A percentile compares a stretch with the other conserved stretches of the same genome.
Evolutionary conservation across 1,284 basidiomycete genomes (phyloP).

Genomic region (Coriolopsis trogii): DNA sequence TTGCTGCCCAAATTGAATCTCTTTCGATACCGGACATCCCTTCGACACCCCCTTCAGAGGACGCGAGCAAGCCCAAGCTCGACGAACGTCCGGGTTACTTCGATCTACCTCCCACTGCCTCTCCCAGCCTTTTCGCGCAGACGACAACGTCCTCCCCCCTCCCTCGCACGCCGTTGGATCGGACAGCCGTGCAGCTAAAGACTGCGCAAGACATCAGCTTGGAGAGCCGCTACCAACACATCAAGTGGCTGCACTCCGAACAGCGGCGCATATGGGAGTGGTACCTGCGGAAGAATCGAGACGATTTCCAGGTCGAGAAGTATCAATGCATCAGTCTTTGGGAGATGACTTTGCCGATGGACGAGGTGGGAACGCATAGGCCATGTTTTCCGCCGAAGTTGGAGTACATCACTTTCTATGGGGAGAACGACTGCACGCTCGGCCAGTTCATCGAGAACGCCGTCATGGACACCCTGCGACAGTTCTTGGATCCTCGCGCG

Average conservation of each 20-base stretch:
- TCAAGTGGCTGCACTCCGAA: constrained; percentile 82
- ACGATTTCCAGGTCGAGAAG: constrained; percentile 89
- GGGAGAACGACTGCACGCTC: constrained; percentile 89
- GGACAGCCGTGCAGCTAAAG: constrained; percentile 50
- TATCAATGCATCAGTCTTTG: constrained; percentile 88
- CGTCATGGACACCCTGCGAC: constrained; percentile 69
- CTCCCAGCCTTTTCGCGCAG: constrained; percentile 23
- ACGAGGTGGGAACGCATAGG: constrained; percentile 62
- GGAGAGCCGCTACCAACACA: constrained; percentile 70
- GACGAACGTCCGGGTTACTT: constrained; percentile 44
- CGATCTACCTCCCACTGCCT: constrained; percentile 38
- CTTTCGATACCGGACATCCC: constrained; percentile 53
- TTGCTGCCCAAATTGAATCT: constrained; percentile 73
- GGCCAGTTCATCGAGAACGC: constrained; percentile 90
- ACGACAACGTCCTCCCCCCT: constrained; percentile 29
- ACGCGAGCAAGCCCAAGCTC: constrained; percentile 26
- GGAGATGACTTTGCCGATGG: constrained; percentile 74
- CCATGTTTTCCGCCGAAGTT: constrained; percentile 75
- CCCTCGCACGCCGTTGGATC: constrained; percentile 35
- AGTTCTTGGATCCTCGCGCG: constrained; percentile 72
- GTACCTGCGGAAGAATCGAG: constrained; percentile 82
- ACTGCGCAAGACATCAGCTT: constrained; percentile 62
- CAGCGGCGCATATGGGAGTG: constrained; percentile 90
- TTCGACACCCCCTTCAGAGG: constrained; percentile 46
- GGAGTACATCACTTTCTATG: constrained; percentile 87